Percentiles rank a stretch among this genome's conserved stretches.
Conservation (phyloP, 208 protist genomes). For the Acanthamoeba triangularis region DNA sequence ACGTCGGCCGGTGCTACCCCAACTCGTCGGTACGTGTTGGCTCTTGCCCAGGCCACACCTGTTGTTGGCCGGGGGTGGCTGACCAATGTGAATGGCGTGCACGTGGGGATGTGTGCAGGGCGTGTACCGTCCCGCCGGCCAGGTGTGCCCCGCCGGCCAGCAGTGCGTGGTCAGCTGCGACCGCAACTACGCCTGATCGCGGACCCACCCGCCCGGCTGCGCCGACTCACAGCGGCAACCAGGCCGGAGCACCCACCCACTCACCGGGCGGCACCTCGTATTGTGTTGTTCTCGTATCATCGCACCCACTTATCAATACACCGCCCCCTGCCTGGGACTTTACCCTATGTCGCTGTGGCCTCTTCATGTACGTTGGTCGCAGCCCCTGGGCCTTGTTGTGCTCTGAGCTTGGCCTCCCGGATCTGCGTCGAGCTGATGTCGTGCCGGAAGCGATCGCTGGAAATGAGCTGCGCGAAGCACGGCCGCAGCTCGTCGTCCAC, state of each 20-base stretch:
- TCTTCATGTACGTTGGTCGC: no score
- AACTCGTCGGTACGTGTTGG: background rate
- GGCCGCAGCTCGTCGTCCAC: background rate
- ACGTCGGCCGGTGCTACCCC: background rate
- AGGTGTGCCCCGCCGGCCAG: background rate
- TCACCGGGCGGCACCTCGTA: no score
- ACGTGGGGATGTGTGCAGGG: background rate
- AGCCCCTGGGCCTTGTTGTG: no score
- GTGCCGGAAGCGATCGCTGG: slow-evolving; percentile 5
- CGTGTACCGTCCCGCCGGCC: background rate
- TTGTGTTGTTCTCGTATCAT: no score
- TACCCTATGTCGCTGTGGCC: no score
- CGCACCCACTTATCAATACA: no score
- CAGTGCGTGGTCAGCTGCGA: background rate
- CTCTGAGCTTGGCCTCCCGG: background rate
- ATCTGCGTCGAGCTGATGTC: slow-evolving; percentile 69
- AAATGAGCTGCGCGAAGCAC: background rate
- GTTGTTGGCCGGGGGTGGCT: no score
- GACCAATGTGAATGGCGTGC: background rate
- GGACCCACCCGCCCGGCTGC: background rate
- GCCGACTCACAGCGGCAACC: no score
- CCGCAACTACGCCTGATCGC: background rate
- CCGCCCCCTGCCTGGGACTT: no score
- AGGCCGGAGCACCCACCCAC: no score
- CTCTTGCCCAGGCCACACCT: background rate